Percentiles rank a stretch among this genome's conserved stretches.
phyloP scores from a whole-genome alignment of 2,329 filamentous ascomycete genomes.

The Colletotrichum orchidophilum region DNA sequence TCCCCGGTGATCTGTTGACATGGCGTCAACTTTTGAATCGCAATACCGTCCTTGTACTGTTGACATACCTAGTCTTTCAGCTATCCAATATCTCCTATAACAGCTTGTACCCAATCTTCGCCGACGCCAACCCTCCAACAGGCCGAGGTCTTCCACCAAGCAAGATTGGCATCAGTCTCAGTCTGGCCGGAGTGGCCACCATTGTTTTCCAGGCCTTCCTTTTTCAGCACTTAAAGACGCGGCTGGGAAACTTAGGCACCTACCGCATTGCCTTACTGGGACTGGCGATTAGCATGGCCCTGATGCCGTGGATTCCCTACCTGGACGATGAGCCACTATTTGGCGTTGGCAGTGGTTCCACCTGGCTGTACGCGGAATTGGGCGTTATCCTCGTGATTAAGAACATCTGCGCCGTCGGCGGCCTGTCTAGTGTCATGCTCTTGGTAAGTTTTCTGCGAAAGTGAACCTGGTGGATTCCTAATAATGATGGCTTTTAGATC shows the following conservation, averaged over 20 bases:
- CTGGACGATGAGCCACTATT: constrained; percentile 65
- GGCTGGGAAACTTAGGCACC: constrained; percentile 84
- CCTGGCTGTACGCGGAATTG: constrained; percentile 83
- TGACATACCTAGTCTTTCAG: constrained; percentile 93
- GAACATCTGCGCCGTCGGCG: constrained; percentile 89
- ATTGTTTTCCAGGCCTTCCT: constrained; percentile 90
- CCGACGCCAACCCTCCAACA: constrained; percentile 76
- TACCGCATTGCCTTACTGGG: constrained; percentile 83
- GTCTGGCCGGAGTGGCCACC: constrained; percentile 83
- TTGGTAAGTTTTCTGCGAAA: constrained; percentile 66
- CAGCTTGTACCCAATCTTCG: constrained; percentile 93
- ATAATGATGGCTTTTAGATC: constrained; percentile 63
- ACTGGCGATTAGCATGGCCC: constrained; percentile 81
- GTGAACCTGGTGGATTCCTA: background rate
- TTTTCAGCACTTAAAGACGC: constrained; percentile 81
- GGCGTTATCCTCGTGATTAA: constrained; percentile 84
- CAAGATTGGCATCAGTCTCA: constrained; percentile 86
- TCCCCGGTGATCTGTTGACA: constrained; percentile 59
- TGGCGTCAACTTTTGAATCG: constrained; percentile 75
- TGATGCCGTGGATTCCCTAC: constrained; percentile 93
- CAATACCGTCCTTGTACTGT: constrained; percentile 82
- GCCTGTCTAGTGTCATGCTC: constrained; percentile 87
- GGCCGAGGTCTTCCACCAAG: constrained; percentile 80
- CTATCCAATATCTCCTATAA: constrained; percentile 95
- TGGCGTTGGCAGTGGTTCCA: constrained; percentile 68